phyloP scores from a whole-genome alignment of 306 rosid genomes.

The Acacia crassicarpa region DNA sequence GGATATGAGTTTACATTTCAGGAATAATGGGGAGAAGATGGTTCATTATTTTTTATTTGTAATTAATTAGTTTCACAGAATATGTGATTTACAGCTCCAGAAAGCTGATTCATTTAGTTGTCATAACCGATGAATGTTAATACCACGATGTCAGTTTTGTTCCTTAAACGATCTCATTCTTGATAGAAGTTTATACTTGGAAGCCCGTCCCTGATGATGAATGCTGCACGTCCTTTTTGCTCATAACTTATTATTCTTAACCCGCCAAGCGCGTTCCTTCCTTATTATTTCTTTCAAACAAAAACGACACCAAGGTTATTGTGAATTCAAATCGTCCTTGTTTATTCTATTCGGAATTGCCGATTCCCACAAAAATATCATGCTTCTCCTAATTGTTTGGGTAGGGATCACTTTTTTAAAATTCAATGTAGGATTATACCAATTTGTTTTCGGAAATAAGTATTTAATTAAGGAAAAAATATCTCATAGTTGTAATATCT shows the following conservation, averaged over 20 bases:
- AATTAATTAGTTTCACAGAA: slow-evolving; percentile 36
- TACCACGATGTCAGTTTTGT: slow-evolving; percentile 38
- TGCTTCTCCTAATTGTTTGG: not conserved
- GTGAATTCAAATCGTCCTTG: not conserved
- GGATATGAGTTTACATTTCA: slow-evolving; percentile 30
- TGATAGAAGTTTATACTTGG: slow-evolving; percentile 22
- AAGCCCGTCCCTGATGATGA: not conserved
- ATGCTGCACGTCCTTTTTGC: not conserved
- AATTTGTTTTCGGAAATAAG: no score
- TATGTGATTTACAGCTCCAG: slow-evolving; percentile 35
- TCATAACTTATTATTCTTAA: not conserved
- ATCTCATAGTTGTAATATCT: no score
- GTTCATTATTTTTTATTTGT: slow-evolving; percentile 44
- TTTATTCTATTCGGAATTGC: not conserved
- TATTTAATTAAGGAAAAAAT: no score
- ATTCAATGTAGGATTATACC: no score
- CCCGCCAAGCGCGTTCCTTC: not conserved
- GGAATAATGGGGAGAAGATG: slow-evolving; percentile 42
- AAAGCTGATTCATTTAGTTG: slow-evolving; percentile 33
- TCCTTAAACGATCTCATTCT: slow-evolving; percentile 14
- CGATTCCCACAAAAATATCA: not conserved
- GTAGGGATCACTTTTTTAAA: no score
- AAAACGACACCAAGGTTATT: no score
- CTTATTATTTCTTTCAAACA: not conserved
- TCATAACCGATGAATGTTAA: slow-evolving; percentile 31